Conservation (phyloP, 2,329 filamentous ascomycete genomes). For the Nannizzia gypsea region DNA sequence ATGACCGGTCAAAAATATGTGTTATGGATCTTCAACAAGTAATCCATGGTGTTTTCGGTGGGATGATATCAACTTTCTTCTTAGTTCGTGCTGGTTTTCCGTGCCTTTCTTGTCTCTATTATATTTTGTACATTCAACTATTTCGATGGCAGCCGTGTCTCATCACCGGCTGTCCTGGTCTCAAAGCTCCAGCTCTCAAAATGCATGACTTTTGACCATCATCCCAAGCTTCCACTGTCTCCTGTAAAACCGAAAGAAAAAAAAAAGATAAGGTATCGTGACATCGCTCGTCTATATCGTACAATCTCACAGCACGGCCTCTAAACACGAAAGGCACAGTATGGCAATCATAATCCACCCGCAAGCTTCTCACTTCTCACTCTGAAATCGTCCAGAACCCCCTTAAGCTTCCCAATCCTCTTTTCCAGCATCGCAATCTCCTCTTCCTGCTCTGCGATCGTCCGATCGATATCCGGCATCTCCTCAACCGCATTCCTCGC, state of each 20-base stretch:
- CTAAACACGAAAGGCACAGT: not conserved
- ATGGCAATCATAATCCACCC: not conserved
- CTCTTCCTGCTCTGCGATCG: constrained; percentile 33
- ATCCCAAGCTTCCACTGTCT: not conserved
- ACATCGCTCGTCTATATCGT: not conserved
- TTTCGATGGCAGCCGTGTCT: constrained; percentile 1
- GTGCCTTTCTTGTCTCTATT: not conserved
- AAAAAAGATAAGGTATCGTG: constrained; percentile 1
- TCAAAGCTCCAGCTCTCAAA: constrained; percentile 4
- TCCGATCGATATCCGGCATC: constrained; percentile 35
- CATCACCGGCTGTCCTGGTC: constrained; percentile 8
- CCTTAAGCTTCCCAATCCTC: constrained; percentile 28
- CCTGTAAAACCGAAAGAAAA: not conserved
- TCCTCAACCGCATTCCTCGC: constrained; percentile 45
- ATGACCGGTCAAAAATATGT: constrained; percentile 11
- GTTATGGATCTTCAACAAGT: constrained; percentile 17
- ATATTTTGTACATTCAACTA: not conserved
- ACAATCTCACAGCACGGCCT: not conserved
- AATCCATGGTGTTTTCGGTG: constrained; percentile 15
- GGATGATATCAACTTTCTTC: constrained; percentile 1
- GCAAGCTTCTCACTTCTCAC: constrained; percentile 15
- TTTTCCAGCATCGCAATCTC: constrained; percentile 35
- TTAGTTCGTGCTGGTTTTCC: not conserved
- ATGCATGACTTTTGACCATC: not conserved
- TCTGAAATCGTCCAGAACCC: constrained; percentile 32